Evolutionary conservation across 192 early-diverging fungal genomes (phyloP).

Genomic region (Umbelopsis sp.): DNA sequence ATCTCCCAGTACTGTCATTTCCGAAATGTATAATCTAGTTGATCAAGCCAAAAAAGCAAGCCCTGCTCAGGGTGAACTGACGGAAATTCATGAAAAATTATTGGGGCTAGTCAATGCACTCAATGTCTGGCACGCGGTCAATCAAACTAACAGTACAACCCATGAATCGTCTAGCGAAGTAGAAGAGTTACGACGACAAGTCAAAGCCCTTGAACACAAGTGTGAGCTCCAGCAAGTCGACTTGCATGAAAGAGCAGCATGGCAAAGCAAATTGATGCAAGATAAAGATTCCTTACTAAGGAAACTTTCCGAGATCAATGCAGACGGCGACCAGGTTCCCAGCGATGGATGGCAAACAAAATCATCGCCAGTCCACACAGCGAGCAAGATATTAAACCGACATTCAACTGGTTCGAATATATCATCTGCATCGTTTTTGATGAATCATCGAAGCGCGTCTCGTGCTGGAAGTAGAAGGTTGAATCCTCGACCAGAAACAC

Average conservation of each 20-base stretch:
- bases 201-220: background rate
- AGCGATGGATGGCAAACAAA: background rate
- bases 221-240: conserved; percentile 7
- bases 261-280: background rate
- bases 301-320: background rate
- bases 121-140: background rate
- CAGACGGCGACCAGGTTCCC: background rate
- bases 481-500: conserved; percentile 8
- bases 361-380: background rate
- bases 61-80: background rate
- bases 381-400: background rate
- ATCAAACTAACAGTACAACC: background rate
- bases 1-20: background rate
- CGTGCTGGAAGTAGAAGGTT: background rate
- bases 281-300: background rate
- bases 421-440: background rate
- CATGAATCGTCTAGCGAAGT: background rate
- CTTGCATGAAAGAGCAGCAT: background rate
- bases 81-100: background rate
- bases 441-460: background rate
- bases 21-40: background rate
- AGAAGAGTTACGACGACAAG: background rate
- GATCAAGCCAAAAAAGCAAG: background rate
- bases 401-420: background rate
- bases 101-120: background rate